These are phyloP conservation scores for Rhytidhysteron rufulum DNA, from an alignment of 2,329 filamentous ascomycete species.

Conservation along the genomic window DNA sequence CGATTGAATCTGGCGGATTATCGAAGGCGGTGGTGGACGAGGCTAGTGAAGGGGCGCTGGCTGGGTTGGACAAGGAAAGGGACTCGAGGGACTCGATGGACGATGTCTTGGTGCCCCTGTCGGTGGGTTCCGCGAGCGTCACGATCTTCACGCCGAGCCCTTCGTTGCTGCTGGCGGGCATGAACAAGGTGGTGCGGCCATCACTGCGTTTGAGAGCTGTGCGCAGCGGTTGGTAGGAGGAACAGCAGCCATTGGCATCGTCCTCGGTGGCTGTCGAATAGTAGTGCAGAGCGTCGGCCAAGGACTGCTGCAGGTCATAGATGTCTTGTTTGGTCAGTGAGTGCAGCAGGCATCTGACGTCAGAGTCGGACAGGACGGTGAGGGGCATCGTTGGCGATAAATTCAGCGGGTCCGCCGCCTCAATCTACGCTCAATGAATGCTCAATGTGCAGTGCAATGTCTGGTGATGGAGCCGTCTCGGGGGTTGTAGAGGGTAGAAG, in stretches of 20 bases:
- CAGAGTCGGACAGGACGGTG: slow-evolving; percentile 55
- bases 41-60: slow-evolving; percentile 15
- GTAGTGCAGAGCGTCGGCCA: slow-evolving; percentile 59
- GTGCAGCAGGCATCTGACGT: slow-evolving; percentile 54
- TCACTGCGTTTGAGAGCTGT: slow-evolving; percentile 58
- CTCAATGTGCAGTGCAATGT: too few species aligned
- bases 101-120: slow-evolving; percentile 1
- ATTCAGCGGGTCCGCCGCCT: too few species aligned
- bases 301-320: slow-evolving; percentile 52
- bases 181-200: slow-evolving; percentile 62
- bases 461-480: too few species aligned
- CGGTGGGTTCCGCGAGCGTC: slow-evolving; percentile 44
- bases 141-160: slow-evolving; percentile 64
- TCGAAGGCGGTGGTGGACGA: slow-evolving; percentile 18
- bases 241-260: slow-evolving; percentile 52
- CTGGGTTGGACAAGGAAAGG: slow-evolving; percentile 18
- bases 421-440: too few species aligned
- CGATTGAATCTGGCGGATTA: slow-evolving; percentile 17
- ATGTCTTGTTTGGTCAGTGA: slow-evolving; percentile 56
- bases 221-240: slow-evolving; percentile 59
- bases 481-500: too few species aligned
- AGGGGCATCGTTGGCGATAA: slow-evolving; percentile 53
- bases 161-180: slow-evolving; percentile 60
- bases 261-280: slow-evolving; percentile 62
- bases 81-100: slow-evolving; percentile 23